A percentile compares a stretch with the other conserved stretches of the same genome.
phyloP scores from a whole-genome alignment of 768 basidiomycete genomes.

The Russula ochroleuca region DNA sequence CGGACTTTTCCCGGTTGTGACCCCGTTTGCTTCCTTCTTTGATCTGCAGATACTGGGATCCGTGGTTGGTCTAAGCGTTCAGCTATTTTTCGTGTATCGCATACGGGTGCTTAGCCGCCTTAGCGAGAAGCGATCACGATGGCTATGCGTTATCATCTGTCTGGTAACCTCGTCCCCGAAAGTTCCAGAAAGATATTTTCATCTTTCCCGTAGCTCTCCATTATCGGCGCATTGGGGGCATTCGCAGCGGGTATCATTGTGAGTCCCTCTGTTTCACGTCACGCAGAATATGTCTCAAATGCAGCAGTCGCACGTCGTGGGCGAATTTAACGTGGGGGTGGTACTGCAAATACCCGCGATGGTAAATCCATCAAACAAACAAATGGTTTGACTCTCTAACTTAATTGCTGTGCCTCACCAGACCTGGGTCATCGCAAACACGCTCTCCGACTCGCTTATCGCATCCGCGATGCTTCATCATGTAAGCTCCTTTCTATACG shows the following conservation, averaged over 20 bases:
- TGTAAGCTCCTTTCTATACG: background rate
- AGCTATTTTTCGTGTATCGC: slow-evolving; percentile 35
- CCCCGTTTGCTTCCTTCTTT: background rate
- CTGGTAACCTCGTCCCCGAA: background rate
- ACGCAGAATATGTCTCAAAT: background rate
- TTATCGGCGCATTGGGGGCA: background rate
- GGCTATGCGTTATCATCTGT: background rate
- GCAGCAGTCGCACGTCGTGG: background rate
- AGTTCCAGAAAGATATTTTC: too few species aligned
- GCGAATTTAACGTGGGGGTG: too few species aligned
- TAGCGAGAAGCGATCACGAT: background rate
- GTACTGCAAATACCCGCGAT: background rate
- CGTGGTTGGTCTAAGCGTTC: slow-evolving; percentile 31
- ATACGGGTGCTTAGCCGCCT: slow-evolving; percentile 26
- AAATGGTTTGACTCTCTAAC: too few species aligned
- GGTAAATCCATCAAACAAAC: background rate
- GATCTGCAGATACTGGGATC: slow-evolving; percentile 33
- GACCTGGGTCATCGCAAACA: slow-evolving; percentile 14
- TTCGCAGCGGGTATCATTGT: slow-evolving; percentile 7
- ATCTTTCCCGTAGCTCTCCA: background rate
- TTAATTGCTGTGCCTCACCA: background rate
- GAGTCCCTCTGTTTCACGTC: background rate
- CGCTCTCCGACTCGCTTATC: slow-evolving; percentile 9
- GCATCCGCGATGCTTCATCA: slow-evolving; percentile 1
- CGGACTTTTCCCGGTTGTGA: too few species aligned